Base-by-base conservation (phyloP, 305 asterid species). In the Striga hermonthica region DNA sequence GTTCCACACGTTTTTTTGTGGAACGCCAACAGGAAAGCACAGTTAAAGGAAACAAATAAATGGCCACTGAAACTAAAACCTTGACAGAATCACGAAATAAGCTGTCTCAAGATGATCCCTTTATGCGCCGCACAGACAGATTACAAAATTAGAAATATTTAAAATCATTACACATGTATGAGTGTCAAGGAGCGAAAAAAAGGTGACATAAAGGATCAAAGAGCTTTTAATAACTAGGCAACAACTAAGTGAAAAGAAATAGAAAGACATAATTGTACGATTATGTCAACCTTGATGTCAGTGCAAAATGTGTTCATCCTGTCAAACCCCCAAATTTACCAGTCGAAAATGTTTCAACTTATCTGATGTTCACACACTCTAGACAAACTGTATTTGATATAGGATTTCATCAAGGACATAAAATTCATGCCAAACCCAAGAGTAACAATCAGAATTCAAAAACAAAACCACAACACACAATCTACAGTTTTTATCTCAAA, bases 381-480 rank as follows among this genome's bases (percentile, higher is more conserved):
- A 52, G 6, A 34, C 60, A 35, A 56, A 13, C 41, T 61, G 14
- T 34, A 5, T 38, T 61, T 31, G 16, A 44, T 63, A 45, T 43
- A 47, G 16, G 57, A 15, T 48, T 61, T 68, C n/a, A 55, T 57
- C 38, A 63, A 15, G 15, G 44, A 47, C 16, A 34, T 15, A 70
- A 28, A 6, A 36, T 52, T 55, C 61, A 64, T 16, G 39, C 35
- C 64, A 0, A 56, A 31, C 22, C 28, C 67, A 62, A 38, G 57
- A 67, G 52, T 58, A 59, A 16, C 64, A 72, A 54, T 15, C 44
- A 31, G 41, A 66, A 38, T 12, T 15, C 48, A 49, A 13, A 66
- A 38, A 49, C 28, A 38, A 47, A 16, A 15, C 15, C 43, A 34
- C 57, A 6, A 39, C 13, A 60, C 10, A 43, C 67, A 69, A 49